These are phyloP conservation scores for Thyridium curvatum DNA, from an alignment of 2,329 filamentous ascomycete genomes.

Conservation along the genomic window DNA sequence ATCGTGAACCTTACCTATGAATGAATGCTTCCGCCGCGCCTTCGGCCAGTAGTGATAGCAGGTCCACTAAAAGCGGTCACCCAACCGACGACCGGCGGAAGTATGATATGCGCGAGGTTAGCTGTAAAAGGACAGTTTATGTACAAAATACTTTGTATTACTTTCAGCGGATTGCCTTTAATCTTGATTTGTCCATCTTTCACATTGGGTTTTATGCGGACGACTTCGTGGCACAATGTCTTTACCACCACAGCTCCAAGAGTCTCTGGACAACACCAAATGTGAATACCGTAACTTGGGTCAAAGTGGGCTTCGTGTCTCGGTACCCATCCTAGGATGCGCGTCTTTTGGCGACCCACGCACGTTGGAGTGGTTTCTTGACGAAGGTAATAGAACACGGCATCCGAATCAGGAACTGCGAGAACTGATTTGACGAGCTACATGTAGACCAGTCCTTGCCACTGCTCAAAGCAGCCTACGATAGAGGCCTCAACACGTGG, in stretches of 20 bases:
- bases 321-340: constrained; percentile 45
- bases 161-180: too few relatives aligned
- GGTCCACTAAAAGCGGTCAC: too few relatives aligned
- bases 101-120: too few relatives aligned
- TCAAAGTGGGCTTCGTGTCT: constrained; percentile 47
- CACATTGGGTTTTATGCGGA: too few relatives aligned
- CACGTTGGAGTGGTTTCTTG: constrained; percentile 35
- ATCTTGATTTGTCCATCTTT: too few relatives aligned
- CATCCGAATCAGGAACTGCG: not conserved
- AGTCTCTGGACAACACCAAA: constrained; percentile 17
- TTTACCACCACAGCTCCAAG: too few relatives aligned
- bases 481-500: constrained; percentile 52
- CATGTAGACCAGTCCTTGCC: constrained; percentile 37
- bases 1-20: too few relatives aligned
- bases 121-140: too few relatives aligned
- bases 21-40: too few relatives aligned
- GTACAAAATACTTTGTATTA: too few relatives aligned
- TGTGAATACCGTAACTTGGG: constrained; percentile 34
- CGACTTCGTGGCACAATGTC: not conserved
- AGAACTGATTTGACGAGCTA: constrained; percentile 23
- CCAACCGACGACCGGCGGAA: too few relatives aligned
- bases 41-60: too few relatives aligned
- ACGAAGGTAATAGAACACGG: constrained; percentile 11
- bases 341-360: constrained; percentile 39
- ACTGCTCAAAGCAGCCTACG: constrained; percentile 54